phyloP scores from a whole-genome alignment of 805 yeast genomes.

The Wickerhamomyces bisporus region DNA sequence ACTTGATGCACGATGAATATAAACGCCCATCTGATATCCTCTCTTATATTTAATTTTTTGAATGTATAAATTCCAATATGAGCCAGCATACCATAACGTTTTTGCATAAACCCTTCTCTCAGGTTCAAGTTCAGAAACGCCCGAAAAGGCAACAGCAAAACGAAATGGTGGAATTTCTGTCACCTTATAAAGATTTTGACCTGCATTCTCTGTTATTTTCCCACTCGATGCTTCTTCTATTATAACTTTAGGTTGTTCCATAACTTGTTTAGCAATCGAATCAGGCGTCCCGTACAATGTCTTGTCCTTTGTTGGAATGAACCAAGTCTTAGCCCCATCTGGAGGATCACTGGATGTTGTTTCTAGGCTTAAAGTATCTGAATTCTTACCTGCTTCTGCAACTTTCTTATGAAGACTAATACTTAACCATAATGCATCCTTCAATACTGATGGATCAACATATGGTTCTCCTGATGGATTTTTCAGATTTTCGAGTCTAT shows the following conservation, averaged over 20 bases:
- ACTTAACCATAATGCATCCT: conserved; percentile 47
- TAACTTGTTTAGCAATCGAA: conserved; percentile 25
- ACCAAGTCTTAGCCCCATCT: conserved; percentile 29
- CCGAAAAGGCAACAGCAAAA: conserved; percentile 46
- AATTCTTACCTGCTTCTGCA: conserved; percentile 23
- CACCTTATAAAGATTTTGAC: conserved; percentile 24
- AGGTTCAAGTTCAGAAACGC: conserved; percentile 38
- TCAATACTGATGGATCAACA: conserved; percentile 34
- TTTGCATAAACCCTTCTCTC: conserved; percentile 46
- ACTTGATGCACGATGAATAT: conserved; percentile 44
- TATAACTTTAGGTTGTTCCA: conserved; percentile 22
- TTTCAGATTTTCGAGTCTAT: conserved; percentile 34
- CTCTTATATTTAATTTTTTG: conserved; percentile 41
- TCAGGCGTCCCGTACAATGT: conserved; percentile 42
- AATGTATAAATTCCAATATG: conserved; percentile 52
- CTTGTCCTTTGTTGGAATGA: conserved; percentile 42
- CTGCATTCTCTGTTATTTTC: conserved; percentile 17
- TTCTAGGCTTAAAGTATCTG: conserved; percentile 26
- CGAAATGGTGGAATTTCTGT: conserved; percentile 49
- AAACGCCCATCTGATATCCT: conserved; percentile 50
- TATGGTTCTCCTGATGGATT: conserved; percentile 34
- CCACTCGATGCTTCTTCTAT: conserved; percentile 15
- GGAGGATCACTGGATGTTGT: conserved; percentile 26
- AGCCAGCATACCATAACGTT: conserved; percentile 57
- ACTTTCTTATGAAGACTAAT: conserved; percentile 37